phyloP scores from a whole-genome alignment of 208 protist genomes.

The Angomonas ambiguus region DNA sequence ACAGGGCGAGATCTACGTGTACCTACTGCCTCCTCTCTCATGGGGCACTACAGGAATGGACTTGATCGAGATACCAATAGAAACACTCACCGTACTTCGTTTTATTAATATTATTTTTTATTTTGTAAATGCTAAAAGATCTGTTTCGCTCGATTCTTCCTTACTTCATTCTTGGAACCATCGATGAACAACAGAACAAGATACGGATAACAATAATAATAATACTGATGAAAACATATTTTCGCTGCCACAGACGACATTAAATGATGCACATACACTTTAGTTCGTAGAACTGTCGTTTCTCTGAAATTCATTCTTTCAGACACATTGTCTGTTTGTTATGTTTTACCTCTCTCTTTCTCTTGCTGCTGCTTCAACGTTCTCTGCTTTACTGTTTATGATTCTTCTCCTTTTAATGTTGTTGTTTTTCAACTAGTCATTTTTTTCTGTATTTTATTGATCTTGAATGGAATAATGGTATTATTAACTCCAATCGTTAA shows the following conservation, averaged over 20 bases:
- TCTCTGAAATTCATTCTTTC: too few relatives aligned
- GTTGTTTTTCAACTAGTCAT: too few relatives aligned
- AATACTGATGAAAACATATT: not conserved
- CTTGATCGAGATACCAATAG: not conserved
- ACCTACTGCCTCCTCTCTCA: not conserved
- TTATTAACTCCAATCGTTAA: too few relatives aligned
- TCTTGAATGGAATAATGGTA: too few relatives aligned
- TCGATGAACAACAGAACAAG: constrained; percentile 3
- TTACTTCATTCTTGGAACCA: not conserved
- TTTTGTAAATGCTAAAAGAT: not conserved
- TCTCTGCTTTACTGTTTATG: too few relatives aligned
- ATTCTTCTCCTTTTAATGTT: too few relatives aligned
- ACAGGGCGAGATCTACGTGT: not conserved
- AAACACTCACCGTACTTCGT: not conserved
- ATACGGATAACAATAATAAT: not conserved
- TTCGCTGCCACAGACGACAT: not conserved
- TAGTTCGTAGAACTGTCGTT: not conserved
- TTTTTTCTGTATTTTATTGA: too few relatives aligned
- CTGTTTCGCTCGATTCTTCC: not conserved
- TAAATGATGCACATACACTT: not conserved
- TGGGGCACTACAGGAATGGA: not conserved
- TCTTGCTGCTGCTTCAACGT: too few relatives aligned
- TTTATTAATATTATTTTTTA: not conserved
- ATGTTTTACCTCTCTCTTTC: too few relatives aligned
- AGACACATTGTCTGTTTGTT: too few relatives aligned